Percentiles rank a stretch among this genome's conserved stretches.
phyloP scores from a whole-genome alignment of 2,329 filamentous ascomycete species.

The Geosmithia flava region DNA sequence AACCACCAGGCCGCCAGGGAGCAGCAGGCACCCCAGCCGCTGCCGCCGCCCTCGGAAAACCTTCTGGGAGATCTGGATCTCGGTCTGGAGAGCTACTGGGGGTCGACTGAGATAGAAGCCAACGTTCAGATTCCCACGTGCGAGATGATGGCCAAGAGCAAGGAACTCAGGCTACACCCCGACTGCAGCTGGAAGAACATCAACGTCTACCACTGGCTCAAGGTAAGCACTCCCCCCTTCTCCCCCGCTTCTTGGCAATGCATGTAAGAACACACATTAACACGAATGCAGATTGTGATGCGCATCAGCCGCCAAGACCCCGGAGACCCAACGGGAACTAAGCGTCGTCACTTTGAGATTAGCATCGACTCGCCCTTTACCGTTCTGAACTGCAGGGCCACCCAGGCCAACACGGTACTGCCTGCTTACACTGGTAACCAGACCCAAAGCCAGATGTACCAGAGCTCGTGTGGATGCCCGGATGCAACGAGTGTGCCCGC shows the following conservation, averaged over 20 bases:
- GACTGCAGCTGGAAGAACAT: constrained; percentile 92
- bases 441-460: constrained; percentile 28
- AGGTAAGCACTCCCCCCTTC: constrained; percentile 39
- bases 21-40: constrained; percentile 21
- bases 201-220: constrained; percentile 93
- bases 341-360: constrained; percentile 85
- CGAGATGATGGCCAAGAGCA: constrained; percentile 68
- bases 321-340: constrained; percentile 56
- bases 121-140: constrained; percentile 87
- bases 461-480: constrained; percentile 41
- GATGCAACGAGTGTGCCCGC: constrained; percentile 36
- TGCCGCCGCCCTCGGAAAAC: constrained; percentile 50
- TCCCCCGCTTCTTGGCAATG: background rate
- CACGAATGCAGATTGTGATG: constrained; percentile 61
- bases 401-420: constrained; percentile 74
- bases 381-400: constrained; percentile 86
- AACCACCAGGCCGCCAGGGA: constrained; percentile 38
- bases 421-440: constrained; percentile 59
- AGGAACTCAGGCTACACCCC: constrained; percentile 57
- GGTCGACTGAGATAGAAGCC: constrained; percentile 88
- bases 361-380: constrained; percentile 94
- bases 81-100: constrained; percentile 59
- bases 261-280: constrained; percentile 4
- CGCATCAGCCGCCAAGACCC: constrained; percentile 76
- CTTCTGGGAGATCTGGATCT: constrained; percentile 69